Base-by-base conservation (phyloP, 306 rosid genomes). In the Lagenaria siceraria region DNA sequence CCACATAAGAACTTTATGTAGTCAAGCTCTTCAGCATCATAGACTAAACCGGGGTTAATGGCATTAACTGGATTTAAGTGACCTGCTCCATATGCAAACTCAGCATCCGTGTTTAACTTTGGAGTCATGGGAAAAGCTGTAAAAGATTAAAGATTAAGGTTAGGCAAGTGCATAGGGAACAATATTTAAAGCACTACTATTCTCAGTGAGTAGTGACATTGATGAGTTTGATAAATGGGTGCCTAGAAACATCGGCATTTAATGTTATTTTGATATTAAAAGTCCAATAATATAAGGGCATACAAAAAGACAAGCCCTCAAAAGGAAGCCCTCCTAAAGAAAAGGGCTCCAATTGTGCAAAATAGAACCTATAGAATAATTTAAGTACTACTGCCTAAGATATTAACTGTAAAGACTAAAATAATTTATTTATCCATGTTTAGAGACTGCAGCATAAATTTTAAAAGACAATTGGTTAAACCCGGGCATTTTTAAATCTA, bases 11-110 rank as follows among this genome's bases (percentile, higher is more conserved):
- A 73, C 12, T 82, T 65, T 24, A 85, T 38, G 55, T 77, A 82
- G 42, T 85, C 84, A 6, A 35, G 80, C 79, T 69, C 71, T 8
- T 40, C 59, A 8, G 88, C 79, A 14, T 85, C 88, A 40, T 85
- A 82, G 29, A 82, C 82, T 64, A 85, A 78, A 17, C 86, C 86
- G 0, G 83, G 84, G 22, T 69, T 27, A 10, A 62, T 60, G 61
- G 82, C 81, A 7, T 75, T 77, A 22, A 17, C 27, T 7, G 79
- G 86, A 76, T 85, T 72, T 68, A 82, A 3, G 33, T 85, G 79
- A 31, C 86, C 82, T 5, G 84, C 64, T 8, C 84, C 84, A 61
- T 74, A 78, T 3, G 80, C 70, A 12, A 78, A 80, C 19, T 78
- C 86, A 4, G 78, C 83, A 2, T 83, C 82, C 1, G 56, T 5